Base-by-base conservation (phyloP, 768 basidiomycete species). In the Melanogaster broomeanus region DNA sequence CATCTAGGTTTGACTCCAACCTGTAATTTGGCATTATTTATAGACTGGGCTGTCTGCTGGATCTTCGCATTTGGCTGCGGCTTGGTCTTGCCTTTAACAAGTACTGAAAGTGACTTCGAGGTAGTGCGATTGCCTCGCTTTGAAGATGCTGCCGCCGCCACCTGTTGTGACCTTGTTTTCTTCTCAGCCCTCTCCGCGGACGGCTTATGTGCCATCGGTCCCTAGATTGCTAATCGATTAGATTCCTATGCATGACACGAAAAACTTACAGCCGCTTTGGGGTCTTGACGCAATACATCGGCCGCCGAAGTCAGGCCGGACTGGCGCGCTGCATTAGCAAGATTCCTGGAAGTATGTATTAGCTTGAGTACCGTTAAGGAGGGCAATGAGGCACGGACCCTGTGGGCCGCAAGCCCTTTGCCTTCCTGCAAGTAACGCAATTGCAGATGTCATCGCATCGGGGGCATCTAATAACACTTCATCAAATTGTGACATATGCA, bases 391-490 rank as follows among this genome's bases (percentile, higher is more conserved):
- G 21, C 16, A 65, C 80, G 18, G 57, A 87, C 87, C 84, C 84
- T 25, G 77, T 77, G 0, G 84, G 76, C 45, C 76, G 75, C 27
- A 85, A 69, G 19, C 86, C 87, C 62, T 82, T 75, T 15, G 77
- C 72, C 66, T 84, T 87, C 51, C 82, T 77, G 67, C 89, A 91
- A 4, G 63, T 65, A 37, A 77, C 73, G 55, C 89, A 91, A 63
- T 83, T 88, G 68, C 89, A 91, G 10, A 74, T 68, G 57, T 78
- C 82, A 45, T 77, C 71, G 52, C 89, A 91, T 58, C 76, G 79
- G 4, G 87, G 87, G 56, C 89, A 91, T 63, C 88, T 90, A 55
- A 24, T 39, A 45, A 42, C 45, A 44, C 52, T 58, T 49, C 19
- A 51, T 49, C 41, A 57, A 58, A 57, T 52, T 48, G 34, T 46